Conservation (phyloP, 1,284 basidiomycete species). For the Ustilago shanxiensis region DNA sequence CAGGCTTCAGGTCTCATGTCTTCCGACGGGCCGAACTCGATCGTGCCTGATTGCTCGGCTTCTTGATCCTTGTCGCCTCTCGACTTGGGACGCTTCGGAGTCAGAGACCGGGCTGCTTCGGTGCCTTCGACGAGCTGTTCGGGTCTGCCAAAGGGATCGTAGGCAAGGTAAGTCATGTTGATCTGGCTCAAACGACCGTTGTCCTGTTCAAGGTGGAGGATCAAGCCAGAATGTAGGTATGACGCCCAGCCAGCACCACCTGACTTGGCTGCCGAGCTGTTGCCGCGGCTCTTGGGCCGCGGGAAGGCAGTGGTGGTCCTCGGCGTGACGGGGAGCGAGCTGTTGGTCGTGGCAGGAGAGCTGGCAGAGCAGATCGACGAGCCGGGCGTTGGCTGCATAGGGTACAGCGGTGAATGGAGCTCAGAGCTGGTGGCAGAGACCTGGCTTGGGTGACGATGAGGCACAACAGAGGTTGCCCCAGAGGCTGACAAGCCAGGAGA, state of each 20-base stretch:
- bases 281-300: slow-evolving; percentile 41
- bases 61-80: slow-evolving; percentile 49
- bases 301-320: slow-evolving; percentile 20
- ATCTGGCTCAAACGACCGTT: slow-evolving; percentile 29
- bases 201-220: slow-evolving; percentile 59
- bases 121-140: slow-evolving; percentile 46
- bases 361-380: slow-evolving; percentile 37
- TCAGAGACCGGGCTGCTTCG: slow-evolving; percentile 18
- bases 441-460: slow-evolving; percentile 30
- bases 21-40: slow-evolving; percentile 39
- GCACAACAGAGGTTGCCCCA: background rate
- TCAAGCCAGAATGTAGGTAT: slow-evolving; percentile 55
- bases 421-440: slow-evolving; percentile 35
- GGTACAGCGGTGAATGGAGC: slow-evolving; percentile 16
- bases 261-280: slow-evolving; percentile 12
- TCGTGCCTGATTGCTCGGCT: slow-evolving; percentile 43
- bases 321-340: slow-evolving; percentile 38
- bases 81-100: slow-evolving; percentile 49
- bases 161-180: slow-evolving; percentile 55
- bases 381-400: slow-evolving; percentile 34
- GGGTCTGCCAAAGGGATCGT: slow-evolving; percentile 60
- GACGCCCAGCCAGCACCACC: slow-evolving; percentile 57
- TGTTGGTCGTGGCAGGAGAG: slow-evolving; percentile 33
- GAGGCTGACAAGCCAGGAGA: slow-evolving; percentile 6
- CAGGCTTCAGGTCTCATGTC: slow-evolving; percentile 7